Base-by-base conservation (phyloP, 495 filamentous ascomycete species). In the Aspergillus bridgeri region DNA sequence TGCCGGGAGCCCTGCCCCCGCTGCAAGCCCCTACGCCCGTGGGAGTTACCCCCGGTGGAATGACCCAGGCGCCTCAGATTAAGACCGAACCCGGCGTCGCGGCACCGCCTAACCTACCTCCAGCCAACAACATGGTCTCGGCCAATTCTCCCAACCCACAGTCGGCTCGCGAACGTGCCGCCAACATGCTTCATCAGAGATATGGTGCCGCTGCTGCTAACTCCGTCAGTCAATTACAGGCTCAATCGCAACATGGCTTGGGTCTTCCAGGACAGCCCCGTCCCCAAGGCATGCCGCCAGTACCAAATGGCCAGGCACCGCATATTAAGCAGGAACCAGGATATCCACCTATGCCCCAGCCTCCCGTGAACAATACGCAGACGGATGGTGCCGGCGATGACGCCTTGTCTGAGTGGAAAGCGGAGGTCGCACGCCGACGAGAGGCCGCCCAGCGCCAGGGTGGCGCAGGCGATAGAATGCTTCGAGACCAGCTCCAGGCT, bases 61-160 rank as follows among this genome's bases (percentile, higher is more conserved):
- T 81, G 69, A 72, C 70, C 17, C 75, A 77, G 47, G 64, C 70
- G 1, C 69, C 75, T 54, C 79, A 78, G 21, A 86, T 96, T 72
- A 96, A 96, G 74, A 74, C 79, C 2, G 92, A 96, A 65, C 85
- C 88, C 18, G 85, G 81, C n/a, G 57, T 78, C 17, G 80, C 82
- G 46, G 79, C 74, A 23, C 73, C 75, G 54, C 66, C 76, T 33
- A 72, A 70, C 45, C 67, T 78, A 69, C 64, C 76, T 3, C 62
- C 63, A 42, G 73, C 71, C 66, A 71, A 65, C 58, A 65, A 65
- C 46, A 70, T 66, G 60, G 74, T 62, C 72, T 44, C 72, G 71
- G 61, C 58, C 42, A 66, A 68, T 47, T 60, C 74, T 13, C 65
- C 71, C 50, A 73, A 80, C 69, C 54, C 74, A 42, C 65, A 82